These are phyloP conservation scores for Pichia scutulata DNA, from an alignment of 805 yeast species.

Conservation along the genomic window DNA sequence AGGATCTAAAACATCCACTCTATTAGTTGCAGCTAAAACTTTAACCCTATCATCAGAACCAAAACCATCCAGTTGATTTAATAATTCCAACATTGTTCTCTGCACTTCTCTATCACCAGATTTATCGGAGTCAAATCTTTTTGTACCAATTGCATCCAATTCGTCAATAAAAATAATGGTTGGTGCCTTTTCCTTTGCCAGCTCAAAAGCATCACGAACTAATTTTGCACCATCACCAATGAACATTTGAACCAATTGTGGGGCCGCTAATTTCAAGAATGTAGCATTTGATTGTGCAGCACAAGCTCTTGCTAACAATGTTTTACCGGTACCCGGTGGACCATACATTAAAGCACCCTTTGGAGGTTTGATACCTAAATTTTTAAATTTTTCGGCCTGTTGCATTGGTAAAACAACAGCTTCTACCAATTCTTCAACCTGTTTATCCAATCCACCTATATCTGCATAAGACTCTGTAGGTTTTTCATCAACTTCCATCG, in stretches of 20 bases:
- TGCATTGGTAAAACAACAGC: constrained; percentile 98
- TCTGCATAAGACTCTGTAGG: constrained; percentile 97
- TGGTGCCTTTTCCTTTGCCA: constrained; percentile 97
- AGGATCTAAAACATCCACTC: constrained; percentile 98
- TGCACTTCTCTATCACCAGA: constrained; percentile 98
- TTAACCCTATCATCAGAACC: constrained; percentile 96
- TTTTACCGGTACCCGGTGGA: constrained; percentile 99
- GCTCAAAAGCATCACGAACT: constrained; percentile 93
- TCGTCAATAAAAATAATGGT: constrained; percentile 97
- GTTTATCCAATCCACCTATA: constrained; percentile 97
- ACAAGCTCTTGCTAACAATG: constrained; percentile 94
- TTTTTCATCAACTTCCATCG: constrained; percentile 98
- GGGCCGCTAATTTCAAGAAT: constrained; percentile 91
- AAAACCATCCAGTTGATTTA: constrained; percentile 96
- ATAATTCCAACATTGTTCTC: constrained; percentile 96
- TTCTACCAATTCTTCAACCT: constrained; percentile 95
- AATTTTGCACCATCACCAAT: constrained; percentile 98
- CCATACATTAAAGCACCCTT: constrained; percentile 98
- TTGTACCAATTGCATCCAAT: constrained; percentile 97
- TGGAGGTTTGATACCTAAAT: constrained; percentile 93
- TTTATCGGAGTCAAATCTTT: constrained; percentile 94
- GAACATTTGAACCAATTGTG: constrained; percentile 96
- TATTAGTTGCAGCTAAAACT: constrained; percentile 95
- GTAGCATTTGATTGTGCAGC: constrained; percentile 99
- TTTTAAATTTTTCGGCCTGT: constrained; percentile 92